phyloP scores from a whole-genome alignment of 768 basidiomycete species.

The Leccinellum albellum region DNA sequence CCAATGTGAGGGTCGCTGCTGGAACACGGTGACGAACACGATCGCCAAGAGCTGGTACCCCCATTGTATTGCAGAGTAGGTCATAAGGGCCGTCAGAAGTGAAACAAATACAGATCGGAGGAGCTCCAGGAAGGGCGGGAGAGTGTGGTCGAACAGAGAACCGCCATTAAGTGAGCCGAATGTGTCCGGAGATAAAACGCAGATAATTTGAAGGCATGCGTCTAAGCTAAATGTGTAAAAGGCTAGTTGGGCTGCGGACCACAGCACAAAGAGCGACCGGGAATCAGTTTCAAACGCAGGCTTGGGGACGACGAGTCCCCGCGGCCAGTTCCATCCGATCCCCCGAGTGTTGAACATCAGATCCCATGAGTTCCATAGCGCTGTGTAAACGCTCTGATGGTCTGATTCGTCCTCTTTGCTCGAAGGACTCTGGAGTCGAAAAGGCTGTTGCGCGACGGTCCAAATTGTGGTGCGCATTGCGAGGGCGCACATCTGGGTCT shows the following conservation, averaged over 20 bases:
- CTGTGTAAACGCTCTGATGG: conserved; percentile 5
- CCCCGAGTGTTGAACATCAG: conserved; percentile 24
- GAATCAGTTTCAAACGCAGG: conserved; percentile 7
- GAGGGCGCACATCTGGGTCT: conserved; percentile 16
- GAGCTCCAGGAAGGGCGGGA: conserved; percentile 31
- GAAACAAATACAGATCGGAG: conserved; percentile 42
- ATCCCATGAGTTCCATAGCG: conserved; percentile 28
- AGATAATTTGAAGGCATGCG: conserved; percentile 10
- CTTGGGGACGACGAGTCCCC: conserved; percentile 16
- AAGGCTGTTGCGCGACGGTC: conserved; percentile 14
- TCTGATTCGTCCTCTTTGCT: background rate
- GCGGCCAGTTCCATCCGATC: conserved; percentile 28
- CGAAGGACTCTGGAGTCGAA: conserved; percentile 6
- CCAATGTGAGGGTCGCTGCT: conserved; percentile 51
- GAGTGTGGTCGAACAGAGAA: conserved; percentile 34
- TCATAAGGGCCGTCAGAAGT: conserved; percentile 37
- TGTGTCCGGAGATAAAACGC: conserved; percentile 37
- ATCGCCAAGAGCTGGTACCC: conserved; percentile 42
- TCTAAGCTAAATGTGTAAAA: conserved; percentile 13
- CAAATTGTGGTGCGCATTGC: conserved; percentile 16
- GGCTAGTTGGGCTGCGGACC: background rate
- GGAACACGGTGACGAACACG: conserved; percentile 42
- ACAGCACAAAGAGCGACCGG: conserved; percentile 13
- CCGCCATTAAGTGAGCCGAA: conserved; percentile 33
- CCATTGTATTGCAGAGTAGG: conserved; percentile 45